Evolutionary conservation across 2,329 filamentous ascomycete genomes (phyloP), one percentile per base, ranked within the genome.

Genomic region (Didymosphaeria variabile): DNA sequence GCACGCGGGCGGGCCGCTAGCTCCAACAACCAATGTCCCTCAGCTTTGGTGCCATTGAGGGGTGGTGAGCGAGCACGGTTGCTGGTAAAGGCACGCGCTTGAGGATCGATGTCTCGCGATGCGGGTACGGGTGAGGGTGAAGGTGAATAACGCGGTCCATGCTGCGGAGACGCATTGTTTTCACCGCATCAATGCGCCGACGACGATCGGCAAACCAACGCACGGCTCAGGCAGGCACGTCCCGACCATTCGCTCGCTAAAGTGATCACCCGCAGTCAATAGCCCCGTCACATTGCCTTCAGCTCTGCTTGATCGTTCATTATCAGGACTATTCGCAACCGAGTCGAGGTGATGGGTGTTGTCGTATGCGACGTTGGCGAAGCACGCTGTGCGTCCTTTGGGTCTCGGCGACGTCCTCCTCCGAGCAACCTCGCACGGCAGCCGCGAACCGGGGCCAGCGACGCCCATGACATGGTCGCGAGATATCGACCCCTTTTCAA

Each of bases 81-180:
- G 21, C 13, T 13, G 21, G 40, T 38, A 42, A 46, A 45, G n/a
- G 38, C 38, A 34, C 50, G 50, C 40, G 52, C 51, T 31, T 15
- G 23, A 32, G 31, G 38, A n/a, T 7, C 38, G 23, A 3, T 9
- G 4, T 15, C 52, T 19, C 29, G 15, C 15, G 5, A 17, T 3
- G 38, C 10, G 46, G 17, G 34, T 31, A 7, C 26, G 45, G 36
- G 34, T 17, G 36, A 21, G 5, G 45, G 23, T 42, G 51, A 54
- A 42, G 51, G 51, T 31, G 21, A 53, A 42, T n/a, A 23, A 5
- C 5, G 36, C 9, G 23, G n/a, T 6, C 12, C 38, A 55, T 32
- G 36, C n/a, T 19, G 36, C 26, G 38, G 34, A 19, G 26, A 34
- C 38, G 38, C 38, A 45, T 55, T 52, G 52, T 44, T 55, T 55